Percentiles rank a stretch among this genome's conserved stretches.
These are phyloP conservation scores for Teunomyces cretensis DNA, from an alignment of 805 yeast species.

Conservation along the genomic window DNA sequence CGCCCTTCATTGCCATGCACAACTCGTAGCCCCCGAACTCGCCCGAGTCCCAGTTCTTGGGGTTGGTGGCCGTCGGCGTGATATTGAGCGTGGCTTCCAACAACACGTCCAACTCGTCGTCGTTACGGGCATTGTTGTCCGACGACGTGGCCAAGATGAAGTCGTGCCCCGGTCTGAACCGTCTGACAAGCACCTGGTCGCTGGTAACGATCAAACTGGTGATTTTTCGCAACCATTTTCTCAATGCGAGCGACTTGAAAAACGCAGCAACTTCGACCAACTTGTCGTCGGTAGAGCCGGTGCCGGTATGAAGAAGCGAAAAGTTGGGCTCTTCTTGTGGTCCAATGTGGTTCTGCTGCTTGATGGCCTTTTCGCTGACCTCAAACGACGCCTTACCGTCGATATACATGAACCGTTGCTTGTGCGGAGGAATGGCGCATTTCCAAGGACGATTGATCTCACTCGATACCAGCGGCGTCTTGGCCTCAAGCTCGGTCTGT, in stretches of 20 bases:
- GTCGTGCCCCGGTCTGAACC: conserved; percentile 95
- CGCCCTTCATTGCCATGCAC: conserved; percentile 67
- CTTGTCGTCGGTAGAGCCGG: neutral
- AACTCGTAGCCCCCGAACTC: conserved; percentile 94
- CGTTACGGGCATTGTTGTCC: conserved; percentile 27
- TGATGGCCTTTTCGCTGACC: conserved; percentile 34
- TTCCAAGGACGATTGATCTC: conserved; percentile 80
- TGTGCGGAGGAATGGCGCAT: conserved; percentile 90
- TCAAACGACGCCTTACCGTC: conserved; percentile 56
- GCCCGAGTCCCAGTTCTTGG: conserved; percentile 82
- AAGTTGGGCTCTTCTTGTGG: conserved; percentile 62
- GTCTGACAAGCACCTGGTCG: conserved; percentile 70
- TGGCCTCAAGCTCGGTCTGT: conserved; percentile 57
- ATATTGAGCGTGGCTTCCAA: conserved; percentile 80
- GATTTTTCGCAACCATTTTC: conserved; percentile 63
- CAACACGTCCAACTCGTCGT: conserved; percentile 42
- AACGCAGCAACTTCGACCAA: conserved; percentile 58
- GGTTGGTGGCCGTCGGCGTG: conserved; percentile 60
- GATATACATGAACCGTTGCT: conserved; percentile 80
- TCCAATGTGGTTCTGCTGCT: conserved; percentile 29
- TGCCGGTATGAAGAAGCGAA: conserved; percentile 9
- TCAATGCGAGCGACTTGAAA: conserved; percentile 60
- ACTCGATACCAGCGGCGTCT: conserved; percentile 54
- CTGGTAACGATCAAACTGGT: conserved; percentile 63
- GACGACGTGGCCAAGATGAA: conserved; percentile 77